phyloP scores from a whole-genome alignment of 2,329 filamentous ascomycete species.

The Diaporthe longicolla region DNA sequence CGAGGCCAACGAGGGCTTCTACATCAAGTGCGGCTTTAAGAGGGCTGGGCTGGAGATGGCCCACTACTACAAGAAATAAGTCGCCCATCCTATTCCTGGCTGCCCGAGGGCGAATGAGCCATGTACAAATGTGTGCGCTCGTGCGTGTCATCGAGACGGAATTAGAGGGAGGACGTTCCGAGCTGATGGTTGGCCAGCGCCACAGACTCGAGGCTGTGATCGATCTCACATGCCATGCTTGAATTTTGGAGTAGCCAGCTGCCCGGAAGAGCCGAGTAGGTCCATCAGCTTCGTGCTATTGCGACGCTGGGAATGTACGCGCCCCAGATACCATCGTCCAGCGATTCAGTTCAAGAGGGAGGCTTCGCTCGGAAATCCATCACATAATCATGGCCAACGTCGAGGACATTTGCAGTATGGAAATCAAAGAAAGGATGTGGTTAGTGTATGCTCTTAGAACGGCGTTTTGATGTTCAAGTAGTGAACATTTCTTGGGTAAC shows the following conservation, averaged over 20 bases:
- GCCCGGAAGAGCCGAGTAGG: background rate
- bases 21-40: constrained; percentile 97
- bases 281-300: background rate
- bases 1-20: constrained; percentile 96
- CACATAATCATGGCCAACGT: background rate
- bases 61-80: constrained; percentile 81
- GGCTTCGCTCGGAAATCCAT: background rate
- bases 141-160: constrained; percentile 4
- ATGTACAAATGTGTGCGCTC: background rate
- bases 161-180: background rate
- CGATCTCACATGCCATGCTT: constrained; percentile 1
- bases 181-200: constrained; percentile 37
- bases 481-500: constrained; percentile 1
- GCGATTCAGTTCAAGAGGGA: background rate
- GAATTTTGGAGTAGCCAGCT: background rate
- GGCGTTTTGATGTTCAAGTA: constrained; percentile 17
- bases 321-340: background rate
- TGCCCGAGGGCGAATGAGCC: background rate
- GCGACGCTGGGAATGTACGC: background rate
- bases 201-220: constrained; percentile 40
- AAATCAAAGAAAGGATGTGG: background rate
- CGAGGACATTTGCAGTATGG: background rate
- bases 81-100: constrained; percentile 13
- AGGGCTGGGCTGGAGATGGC: constrained; percentile 96
- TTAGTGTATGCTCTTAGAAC: background rate